Conservation (phyloP, 345 rosid species). For the Eucalyptus rudis region DNA sequence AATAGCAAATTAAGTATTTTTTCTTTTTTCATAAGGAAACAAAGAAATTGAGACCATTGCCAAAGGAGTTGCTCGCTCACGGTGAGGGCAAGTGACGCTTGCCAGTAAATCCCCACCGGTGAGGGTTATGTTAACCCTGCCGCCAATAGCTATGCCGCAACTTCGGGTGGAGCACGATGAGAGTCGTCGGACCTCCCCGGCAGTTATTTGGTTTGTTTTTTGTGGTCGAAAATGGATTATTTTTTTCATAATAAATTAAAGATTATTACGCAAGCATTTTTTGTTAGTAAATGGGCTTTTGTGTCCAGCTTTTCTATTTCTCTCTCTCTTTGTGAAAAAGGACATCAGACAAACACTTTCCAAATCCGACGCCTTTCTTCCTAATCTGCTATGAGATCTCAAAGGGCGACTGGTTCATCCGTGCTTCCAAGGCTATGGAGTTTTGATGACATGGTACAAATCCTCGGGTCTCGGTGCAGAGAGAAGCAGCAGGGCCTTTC, state of each 20-base stretch:
- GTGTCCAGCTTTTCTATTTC: too few relatives aligned
- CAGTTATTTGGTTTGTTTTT: too few relatives aligned
- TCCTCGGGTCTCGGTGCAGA: background rate
- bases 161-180: background rate
- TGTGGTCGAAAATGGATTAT: too few relatives aligned
- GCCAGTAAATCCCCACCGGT: too few relatives aligned
- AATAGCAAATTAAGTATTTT: too few relatives aligned
- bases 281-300: too few relatives aligned
- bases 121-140: accelerated
- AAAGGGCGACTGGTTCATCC: background rate
- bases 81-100: too few relatives aligned
- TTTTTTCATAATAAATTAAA: too few relatives aligned
- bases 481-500: background rate
- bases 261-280: too few relatives aligned
- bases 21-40: too few relatives aligned
- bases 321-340: background rate
- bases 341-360: background rate
- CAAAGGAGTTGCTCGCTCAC: accelerated
- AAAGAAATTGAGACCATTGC: too few relatives aligned
- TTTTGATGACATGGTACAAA: background rate
- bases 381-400: too few relatives aligned
- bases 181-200: background rate
- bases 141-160: background rate
- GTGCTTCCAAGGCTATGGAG: background rate
- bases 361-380: background rate